Percentiles rank a stretch among this genome's conserved stretches.
phyloP scores from a whole-genome alignment of 1,284 basidiomycete species.

The Ustilago esculenta region DNA sequence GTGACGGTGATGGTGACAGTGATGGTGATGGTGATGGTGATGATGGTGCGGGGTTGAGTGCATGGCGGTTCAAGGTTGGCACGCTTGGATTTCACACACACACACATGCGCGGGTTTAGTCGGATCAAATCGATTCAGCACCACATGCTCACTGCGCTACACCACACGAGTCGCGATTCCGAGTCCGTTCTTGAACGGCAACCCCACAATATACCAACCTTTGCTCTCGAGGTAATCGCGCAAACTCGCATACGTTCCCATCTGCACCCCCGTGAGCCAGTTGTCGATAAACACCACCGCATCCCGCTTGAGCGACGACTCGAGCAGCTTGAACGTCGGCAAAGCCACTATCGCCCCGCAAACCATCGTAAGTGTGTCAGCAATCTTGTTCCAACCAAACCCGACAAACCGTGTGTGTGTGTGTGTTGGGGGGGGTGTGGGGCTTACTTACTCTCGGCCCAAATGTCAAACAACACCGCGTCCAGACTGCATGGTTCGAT shows the following conservation, averaged over 20 bases:
- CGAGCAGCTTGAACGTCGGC: constrained; percentile 42
- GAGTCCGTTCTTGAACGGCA: constrained; percentile 44
- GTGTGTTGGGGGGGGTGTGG: too few relatives aligned
- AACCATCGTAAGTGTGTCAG: not conserved
- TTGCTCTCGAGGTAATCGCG: constrained; percentile 29
- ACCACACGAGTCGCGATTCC: constrained; percentile 31
- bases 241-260: constrained; percentile 24
- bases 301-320: constrained; percentile 22
- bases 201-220: constrained; percentile 31
- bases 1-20: not conserved
- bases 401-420: too few relatives aligned
- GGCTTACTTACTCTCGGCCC: constrained; percentile 41
- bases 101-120: not conserved
- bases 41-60: too few relatives aligned
- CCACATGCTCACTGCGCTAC: too few relatives aligned
- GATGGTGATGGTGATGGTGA: not conserved
- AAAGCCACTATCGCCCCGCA: constrained; percentile 20
- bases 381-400: too few relatives aligned
- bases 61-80: too few relatives aligned
- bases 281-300: constrained; percentile 42
- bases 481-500: constrained; percentile 24
- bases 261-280: constrained; percentile 31
- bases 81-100: too few relatives aligned
- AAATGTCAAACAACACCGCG: constrained; percentile 45
- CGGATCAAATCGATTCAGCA: not conserved